Evolutionary conservation across 1,284 basidiomycete species (phyloP).

Genomic region (Anthracocystis panici-leucophaei): DNA sequence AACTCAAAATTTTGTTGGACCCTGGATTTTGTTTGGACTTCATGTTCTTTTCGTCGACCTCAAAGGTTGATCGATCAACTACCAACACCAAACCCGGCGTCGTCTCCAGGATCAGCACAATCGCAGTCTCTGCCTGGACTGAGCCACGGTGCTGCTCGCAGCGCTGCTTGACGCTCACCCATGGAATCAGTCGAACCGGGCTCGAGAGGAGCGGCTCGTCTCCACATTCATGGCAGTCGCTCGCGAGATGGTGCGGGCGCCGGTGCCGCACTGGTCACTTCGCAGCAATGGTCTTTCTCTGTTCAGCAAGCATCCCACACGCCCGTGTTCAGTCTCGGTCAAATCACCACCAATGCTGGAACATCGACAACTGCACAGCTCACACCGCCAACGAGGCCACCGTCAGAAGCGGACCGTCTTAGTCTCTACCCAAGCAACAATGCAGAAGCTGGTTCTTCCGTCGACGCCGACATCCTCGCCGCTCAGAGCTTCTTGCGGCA

Average conservation of each 20-base stretch:
- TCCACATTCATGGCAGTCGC: conserved; percentile 19
- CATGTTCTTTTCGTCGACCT: too few species aligned
- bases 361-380: conserved; percentile 12
- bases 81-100: not conserved
- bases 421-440: conserved; percentile 16
- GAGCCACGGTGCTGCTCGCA: not conserved
- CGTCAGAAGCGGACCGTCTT: not conserved
- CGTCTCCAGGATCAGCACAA: not conserved
- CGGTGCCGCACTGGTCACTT: not conserved
- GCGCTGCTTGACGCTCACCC: conserved; percentile 1
- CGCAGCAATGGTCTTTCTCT: conserved; percentile 34
- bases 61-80: not conserved
- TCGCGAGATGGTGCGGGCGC: conserved; percentile 7
- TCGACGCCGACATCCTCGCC: conserved; percentile 40
- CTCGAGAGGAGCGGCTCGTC: conserved; percentile 37
- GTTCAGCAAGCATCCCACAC: not conserved
- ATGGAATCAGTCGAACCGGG: conserved; percentile 31
- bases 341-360: not conserved
- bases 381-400: conserved; percentile 13
- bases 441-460: conserved; percentile 22
- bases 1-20: not conserved
- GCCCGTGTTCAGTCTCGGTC: not conserved
- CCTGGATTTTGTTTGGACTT: not conserved
- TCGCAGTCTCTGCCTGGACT: not conserved
- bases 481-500: conserved; percentile 30